Conservation (phyloP, 768 basidiomycete species). For the Amyloporia xantha region DNA sequence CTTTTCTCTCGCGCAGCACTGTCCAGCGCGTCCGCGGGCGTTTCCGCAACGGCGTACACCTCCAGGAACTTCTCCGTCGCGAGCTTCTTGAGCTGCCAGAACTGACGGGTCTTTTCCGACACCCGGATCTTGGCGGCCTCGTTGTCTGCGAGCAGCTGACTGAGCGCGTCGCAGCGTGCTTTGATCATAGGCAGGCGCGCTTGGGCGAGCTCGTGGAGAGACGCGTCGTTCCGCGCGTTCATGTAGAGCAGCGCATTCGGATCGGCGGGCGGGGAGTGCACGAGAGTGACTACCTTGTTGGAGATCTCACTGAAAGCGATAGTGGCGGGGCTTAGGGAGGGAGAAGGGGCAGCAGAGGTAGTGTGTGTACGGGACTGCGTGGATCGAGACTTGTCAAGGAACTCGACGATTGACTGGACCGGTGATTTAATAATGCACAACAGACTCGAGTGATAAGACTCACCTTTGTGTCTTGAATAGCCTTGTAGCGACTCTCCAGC, state of each 20-base stretch:
- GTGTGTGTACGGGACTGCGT: conserved; percentile 60
- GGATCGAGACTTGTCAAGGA: conserved; percentile 80
- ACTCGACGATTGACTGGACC: conserved; percentile 62
- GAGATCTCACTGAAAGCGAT: conserved; percentile 52
- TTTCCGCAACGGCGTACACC: conserved; percentile 41
- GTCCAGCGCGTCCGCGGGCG: conserved; percentile 32
- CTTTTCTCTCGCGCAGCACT: conserved; percentile 34
- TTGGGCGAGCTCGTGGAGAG: conserved; percentile 43
- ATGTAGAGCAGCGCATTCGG: conserved; percentile 54
- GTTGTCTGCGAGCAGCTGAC: conserved; percentile 39
- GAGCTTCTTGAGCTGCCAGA: conserved; percentile 54
- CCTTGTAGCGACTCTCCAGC: conserved; percentile 74
- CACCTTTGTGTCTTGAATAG: conserved; percentile 71
- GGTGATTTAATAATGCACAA: conserved; percentile 7
- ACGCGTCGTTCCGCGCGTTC: conserved; percentile 51
- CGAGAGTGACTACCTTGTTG: conserved; percentile 41
- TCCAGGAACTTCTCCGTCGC: conserved; percentile 36
- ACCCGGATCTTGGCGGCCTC: conserved; percentile 41
- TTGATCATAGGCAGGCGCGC: conserved; percentile 35
- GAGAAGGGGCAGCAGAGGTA: conserved; percentile 67
- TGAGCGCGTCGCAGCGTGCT: conserved; percentile 44
- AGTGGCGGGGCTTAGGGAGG: conserved; percentile 72
- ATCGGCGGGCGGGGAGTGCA: conserved; percentile 58
- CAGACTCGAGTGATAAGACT: not conserved
- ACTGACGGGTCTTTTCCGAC: conserved; percentile 53